These are phyloP conservation scores for Passiflora organensis DNA, from an alignment of 345 rosid species.

Conservation along the genomic window DNA sequence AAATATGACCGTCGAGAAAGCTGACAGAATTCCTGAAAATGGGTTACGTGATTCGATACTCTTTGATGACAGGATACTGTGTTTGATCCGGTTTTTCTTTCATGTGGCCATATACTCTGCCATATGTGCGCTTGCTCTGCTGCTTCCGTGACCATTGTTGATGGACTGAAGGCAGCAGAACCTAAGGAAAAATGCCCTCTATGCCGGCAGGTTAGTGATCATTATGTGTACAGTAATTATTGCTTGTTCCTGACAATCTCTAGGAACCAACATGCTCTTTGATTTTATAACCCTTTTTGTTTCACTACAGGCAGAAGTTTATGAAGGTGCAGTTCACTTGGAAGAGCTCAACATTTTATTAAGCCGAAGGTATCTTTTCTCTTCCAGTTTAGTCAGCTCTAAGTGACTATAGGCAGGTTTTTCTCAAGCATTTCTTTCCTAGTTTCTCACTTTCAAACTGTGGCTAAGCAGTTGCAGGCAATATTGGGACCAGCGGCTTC, in stretches of 20 bases:
- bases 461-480: slow-evolving; percentile 51
- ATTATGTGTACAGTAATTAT: too few species aligned
- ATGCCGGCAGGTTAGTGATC: slow-evolving; percentile 65
- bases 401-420: too few species aligned
- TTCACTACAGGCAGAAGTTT: slow-evolving; percentile 47
- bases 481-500: slow-evolving; percentile 68
- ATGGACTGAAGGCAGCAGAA: slow-evolving; percentile 64
- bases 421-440: too few species aligned
- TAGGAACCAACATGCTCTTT: too few species aligned
- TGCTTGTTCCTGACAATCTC: too few species aligned
- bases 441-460: background rate
- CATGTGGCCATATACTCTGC: slow-evolving; percentile 94
- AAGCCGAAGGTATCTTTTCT: slow-evolving; percentile 51
- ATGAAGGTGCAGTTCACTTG: slow-evolving; percentile 68
- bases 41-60: background rate
- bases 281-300: background rate
- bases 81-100: slow-evolving; percentile 79
- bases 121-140: slow-evolving; percentile 92
- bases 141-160: slow-evolving; percentile 74
- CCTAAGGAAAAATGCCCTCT: slow-evolving; percentile 73
- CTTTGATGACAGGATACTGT: slow-evolving; percentile 64
- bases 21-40: too few species aligned
- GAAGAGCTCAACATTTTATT: slow-evolving; percentile 70
- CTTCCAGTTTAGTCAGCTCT: background rate
- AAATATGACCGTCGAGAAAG: too few species aligned